phyloP scores from a whole-genome alignment of 768 basidiomycete genomes.

The Lactarius evosmus region DNA sequence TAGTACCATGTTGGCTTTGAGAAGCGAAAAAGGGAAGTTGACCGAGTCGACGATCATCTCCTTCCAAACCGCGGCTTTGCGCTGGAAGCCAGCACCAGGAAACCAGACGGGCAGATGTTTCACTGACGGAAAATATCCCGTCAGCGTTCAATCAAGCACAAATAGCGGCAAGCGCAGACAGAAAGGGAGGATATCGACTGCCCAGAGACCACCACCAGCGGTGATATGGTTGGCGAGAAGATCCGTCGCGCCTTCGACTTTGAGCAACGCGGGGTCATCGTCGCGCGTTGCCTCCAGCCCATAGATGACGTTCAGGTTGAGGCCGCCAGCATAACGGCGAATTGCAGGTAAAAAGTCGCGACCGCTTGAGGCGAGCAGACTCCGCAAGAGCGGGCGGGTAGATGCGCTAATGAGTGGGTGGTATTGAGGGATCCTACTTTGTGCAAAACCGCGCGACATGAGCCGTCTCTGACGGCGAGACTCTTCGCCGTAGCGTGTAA shows the following conservation, averaged over 20 bases:
- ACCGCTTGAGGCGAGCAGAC: conserved; percentile 20
- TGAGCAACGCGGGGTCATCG: conserved; percentile 41
- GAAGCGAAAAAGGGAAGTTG: conserved; percentile 57
- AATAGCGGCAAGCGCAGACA: conserved; percentile 33
- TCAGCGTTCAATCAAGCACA: background rate
- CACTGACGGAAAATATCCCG: conserved; percentile 33
- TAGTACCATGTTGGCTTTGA: conserved; percentile 55
- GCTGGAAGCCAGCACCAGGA: conserved; percentile 65
- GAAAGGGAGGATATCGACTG: conserved; percentile 40
- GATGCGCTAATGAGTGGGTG: conserved; percentile 25
- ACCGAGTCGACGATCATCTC: conserved; percentile 61
- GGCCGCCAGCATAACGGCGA: conserved; percentile 26
- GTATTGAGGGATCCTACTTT: conserved; percentile 18
- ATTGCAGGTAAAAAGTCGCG: conserved; percentile 23
- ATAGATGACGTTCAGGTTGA: conserved; percentile 48
- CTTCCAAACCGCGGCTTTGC: conserved; percentile 60
- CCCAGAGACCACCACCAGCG: conserved; percentile 43
- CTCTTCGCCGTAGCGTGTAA: conserved; percentile 26
- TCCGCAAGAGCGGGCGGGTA: conserved; percentile 24
- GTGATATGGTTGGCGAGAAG: conserved; percentile 45
- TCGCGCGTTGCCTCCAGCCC: conserved; percentile 48
- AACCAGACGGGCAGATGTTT: conserved; percentile 60
- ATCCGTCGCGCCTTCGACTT: conserved; percentile 43
- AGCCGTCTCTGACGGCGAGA: conserved; percentile 27
- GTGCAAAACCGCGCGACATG: conserved; percentile 25